Percentiles rank a stretch among this genome's conserved stretches.
These are phyloP conservation scores for Populus tremula DNA, from an alignment of 345 rosid species.

Conservation along the genomic window DNA sequence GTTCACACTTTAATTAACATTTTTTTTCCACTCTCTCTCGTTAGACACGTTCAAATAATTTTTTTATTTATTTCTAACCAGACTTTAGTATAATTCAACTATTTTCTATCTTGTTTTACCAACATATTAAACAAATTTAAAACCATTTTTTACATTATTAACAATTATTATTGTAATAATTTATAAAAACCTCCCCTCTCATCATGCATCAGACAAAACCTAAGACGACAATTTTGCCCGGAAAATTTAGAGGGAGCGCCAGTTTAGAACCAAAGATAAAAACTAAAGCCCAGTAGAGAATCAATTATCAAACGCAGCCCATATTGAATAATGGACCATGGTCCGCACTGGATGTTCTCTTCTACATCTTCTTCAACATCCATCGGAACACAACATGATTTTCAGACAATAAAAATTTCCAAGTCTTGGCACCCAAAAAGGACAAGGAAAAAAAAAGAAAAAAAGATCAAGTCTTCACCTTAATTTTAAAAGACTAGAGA, in stretches of 20 bases:
- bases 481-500: slow-evolving; percentile 1
- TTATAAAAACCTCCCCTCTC: too few species aligned
- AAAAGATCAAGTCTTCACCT: not conserved
- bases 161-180: too few species aligned
- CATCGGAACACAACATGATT: not conserved
- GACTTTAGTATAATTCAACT: too few species aligned
- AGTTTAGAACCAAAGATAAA: not conserved
- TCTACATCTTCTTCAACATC: not conserved
- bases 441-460: not conserved
- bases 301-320: not conserved
- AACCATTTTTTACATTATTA: not conserved
- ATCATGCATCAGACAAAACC: too few species aligned
- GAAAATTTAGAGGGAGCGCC: not conserved
- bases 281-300: not conserved
- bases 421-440: not conserved
- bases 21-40: too few species aligned
- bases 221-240: too few species aligned
- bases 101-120: too few species aligned
- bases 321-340: not conserved
- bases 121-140: too few species aligned
- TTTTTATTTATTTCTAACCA: too few species aligned
- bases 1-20: too few species aligned
- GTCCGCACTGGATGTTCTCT: not conserved
- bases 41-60: too few species aligned
- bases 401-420: not conserved